These are phyloP conservation scores for Jimgerdemannia flammicorona DNA, from an alignment of 192 early-diverging fungal species.

Conservation along the genomic window DNA sequence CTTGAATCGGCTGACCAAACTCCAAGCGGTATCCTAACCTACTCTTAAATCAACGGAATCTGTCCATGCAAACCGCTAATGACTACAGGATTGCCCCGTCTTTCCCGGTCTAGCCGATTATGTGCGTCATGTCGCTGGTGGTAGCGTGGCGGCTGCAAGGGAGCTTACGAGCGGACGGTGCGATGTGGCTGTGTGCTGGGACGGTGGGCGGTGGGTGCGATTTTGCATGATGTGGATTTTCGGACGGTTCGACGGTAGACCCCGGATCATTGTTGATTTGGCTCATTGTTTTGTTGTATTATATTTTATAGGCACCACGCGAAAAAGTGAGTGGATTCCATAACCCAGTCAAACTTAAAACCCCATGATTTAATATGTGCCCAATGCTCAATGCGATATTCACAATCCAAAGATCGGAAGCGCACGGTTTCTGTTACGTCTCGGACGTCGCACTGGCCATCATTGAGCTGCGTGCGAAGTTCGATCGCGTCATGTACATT, in stretches of 20 bases:
- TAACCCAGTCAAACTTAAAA: neutral
- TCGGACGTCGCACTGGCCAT: constrained; percentile 89
- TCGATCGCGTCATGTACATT: constrained; percentile 76
- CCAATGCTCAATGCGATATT: constrained; percentile 15
- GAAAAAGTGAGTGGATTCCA: constrained; percentile 12
- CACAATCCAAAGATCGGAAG: constrained; percentile 43
- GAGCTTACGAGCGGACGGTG: constrained; percentile 27
- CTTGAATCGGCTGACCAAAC: too few relatives aligned
- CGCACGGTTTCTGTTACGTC: constrained; percentile 91
- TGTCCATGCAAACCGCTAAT: too few relatives aligned
- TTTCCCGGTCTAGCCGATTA: constrained; percentile 32
- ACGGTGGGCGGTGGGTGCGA: constrained; percentile 71
- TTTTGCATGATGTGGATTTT: too few relatives aligned
- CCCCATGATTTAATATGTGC: neutral
- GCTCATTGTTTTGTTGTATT: too few relatives aligned
- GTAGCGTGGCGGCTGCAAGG: constrained; percentile 27
- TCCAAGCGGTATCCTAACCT: too few relatives aligned
- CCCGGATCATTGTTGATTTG: too few relatives aligned
- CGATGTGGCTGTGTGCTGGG: constrained; percentile 75
- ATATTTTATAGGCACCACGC: constrained; percentile 31
- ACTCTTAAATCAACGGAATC: too few relatives aligned
- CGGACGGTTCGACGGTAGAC: too few relatives aligned
- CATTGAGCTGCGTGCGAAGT: constrained; percentile 64
- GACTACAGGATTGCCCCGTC: constrained; percentile 25
- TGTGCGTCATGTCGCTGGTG: constrained; percentile 27